Conservation (phyloP, 768 basidiomycete species). For the Hydnomerulius pinastri region DNA sequence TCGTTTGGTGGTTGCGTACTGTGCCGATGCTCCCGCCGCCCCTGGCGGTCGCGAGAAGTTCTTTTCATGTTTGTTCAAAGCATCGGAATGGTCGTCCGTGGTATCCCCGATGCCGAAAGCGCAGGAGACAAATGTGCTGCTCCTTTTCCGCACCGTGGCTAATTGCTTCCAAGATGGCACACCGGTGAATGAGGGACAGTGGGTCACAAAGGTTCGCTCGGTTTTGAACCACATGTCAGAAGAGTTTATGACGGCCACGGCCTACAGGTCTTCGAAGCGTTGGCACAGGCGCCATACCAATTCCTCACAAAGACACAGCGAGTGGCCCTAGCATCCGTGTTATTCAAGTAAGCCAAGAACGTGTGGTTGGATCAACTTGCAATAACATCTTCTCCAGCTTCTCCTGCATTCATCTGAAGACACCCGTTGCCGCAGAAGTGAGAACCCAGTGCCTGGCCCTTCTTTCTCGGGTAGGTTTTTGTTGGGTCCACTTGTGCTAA, state of each 20-base stretch:
- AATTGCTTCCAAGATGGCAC: constrained; percentile 72
- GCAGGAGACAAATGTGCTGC: constrained; percentile 81
- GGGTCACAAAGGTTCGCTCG: constrained; percentile 50
- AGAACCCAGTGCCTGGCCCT: constrained; percentile 47
- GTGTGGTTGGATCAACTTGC: background rate
- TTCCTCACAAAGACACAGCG: constrained; percentile 69
- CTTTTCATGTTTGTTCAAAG: constrained; percentile 63
- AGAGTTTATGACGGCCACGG: constrained; percentile 4
- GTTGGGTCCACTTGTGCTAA: background rate
- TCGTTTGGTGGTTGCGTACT: constrained; percentile 71
- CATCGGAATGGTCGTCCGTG: constrained; percentile 58
- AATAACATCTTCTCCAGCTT: constrained; percentile 45
- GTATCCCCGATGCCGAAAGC: constrained; percentile 62
- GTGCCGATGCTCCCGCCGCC: constrained; percentile 50
- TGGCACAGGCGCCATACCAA: constrained; percentile 53
- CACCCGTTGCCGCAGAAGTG: constrained; percentile 40
- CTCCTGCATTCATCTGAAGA: constrained; percentile 57
- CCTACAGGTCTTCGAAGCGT: constrained; percentile 55
- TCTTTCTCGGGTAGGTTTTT: constrained; percentile 44
- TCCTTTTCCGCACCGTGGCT: constrained; percentile 76
- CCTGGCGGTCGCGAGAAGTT: constrained; percentile 50
- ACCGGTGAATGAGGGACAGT: constrained; percentile 42
- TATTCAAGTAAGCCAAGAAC: constrained; percentile 76
- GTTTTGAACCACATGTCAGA: constrained; percentile 4
- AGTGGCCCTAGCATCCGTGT: constrained; percentile 75